These are phyloP conservation scores for Albophoma yamanashiensis DNA, from an alignment of 2,329 filamentous ascomycete genomes.

Conservation along the genomic window DNA sequence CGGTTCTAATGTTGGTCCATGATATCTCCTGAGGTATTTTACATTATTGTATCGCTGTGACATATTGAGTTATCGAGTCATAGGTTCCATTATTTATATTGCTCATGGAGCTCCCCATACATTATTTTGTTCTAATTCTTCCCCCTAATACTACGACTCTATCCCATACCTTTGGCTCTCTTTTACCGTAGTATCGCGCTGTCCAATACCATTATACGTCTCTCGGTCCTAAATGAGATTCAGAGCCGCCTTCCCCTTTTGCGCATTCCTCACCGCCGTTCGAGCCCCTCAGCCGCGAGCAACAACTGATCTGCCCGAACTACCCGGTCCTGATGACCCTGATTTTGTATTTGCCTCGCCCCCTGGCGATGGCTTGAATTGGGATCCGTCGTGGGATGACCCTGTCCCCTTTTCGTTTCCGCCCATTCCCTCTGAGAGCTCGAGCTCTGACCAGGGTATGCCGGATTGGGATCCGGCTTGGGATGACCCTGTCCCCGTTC, in stretches of 20 bases:
- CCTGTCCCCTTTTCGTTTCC: not conserved
- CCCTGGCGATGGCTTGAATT: not conserved
- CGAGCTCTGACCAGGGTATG: not conserved
- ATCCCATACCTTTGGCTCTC: not conserved
- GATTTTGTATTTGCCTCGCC: not conserved
- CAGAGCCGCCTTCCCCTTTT: not conserved
- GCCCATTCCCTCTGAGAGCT: not conserved
- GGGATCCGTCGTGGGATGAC: not conserved
- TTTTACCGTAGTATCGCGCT: not conserved
- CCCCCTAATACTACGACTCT: not conserved
- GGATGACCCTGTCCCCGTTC: not conserved
- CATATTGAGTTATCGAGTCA: not conserved
- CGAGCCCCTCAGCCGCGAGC: not conserved
- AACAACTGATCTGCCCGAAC: not conserved
- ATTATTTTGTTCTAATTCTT: not conserved
- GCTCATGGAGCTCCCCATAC: not conserved
- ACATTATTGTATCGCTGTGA: not conserved
- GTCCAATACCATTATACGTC: no score
- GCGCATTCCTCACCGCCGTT: not conserved
- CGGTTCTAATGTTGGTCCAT: not conserved
- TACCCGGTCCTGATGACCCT: not conserved
- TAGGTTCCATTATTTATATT: not conserved
- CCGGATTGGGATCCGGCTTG: not conserved
- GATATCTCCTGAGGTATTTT: not conserved
- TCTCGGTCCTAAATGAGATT: not conserved